Percentiles rank a stretch among this genome's conserved stretches.
phyloP scores from a whole-genome alignment of 176 grass and related monocot species.

The Eleusine indica region DNA sequence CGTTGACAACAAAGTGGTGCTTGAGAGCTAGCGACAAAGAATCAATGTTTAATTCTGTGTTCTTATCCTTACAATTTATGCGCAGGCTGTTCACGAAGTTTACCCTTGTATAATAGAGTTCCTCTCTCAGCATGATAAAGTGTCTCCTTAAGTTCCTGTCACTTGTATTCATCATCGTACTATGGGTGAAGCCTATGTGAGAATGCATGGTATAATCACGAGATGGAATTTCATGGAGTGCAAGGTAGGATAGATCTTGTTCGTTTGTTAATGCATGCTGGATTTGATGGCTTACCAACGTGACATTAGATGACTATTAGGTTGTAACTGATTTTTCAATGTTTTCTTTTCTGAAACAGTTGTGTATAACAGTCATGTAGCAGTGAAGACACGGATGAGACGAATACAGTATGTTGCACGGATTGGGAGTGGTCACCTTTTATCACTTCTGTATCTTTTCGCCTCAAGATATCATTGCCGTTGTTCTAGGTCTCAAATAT shows the following conservation, averaged over 20 bases:
- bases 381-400: background rate
- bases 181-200: background rate
- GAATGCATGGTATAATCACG: background rate
- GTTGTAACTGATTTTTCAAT: background rate
- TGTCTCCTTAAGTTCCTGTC: conserved; percentile 38
- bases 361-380: background rate
- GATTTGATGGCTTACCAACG: background rate
- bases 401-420: background rate
- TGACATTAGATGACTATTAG: background rate
- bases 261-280: background rate
- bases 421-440: background rate
- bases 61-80: conserved; percentile 29
- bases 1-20: conserved; percentile 7
- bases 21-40: background rate
- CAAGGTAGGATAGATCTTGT: background rate
- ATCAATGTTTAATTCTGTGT: conserved; percentile 14
- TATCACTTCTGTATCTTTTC: background rate
- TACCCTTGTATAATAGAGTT: conserved; percentile 93
- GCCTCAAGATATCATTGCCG: background rate
- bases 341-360: background rate
- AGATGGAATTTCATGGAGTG: background rate
- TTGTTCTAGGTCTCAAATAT: background rate
- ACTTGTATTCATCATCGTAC: background rate
- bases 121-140: conserved; percentile 77
- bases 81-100: conserved; percentile 89